These are phyloP conservation scores for Ulota crispa DNA, from an alignment of 225 moss, liverwort and hornwort genomes.

Conservation along the genomic window DNA sequence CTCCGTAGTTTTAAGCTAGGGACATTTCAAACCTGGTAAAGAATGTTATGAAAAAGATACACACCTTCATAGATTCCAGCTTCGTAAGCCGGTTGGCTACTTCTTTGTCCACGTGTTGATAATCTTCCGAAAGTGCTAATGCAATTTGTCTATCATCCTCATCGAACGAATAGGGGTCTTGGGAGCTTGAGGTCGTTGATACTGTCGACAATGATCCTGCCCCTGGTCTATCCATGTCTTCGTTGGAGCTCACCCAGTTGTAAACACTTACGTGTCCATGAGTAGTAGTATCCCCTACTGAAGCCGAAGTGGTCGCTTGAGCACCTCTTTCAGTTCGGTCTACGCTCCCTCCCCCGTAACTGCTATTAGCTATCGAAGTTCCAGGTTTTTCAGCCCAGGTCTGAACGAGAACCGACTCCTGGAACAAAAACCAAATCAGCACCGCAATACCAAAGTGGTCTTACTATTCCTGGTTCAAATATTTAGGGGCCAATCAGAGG, in stretches of 20 bases:
- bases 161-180: slow-evolving; percentile 53
- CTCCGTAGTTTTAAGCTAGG: not conserved
- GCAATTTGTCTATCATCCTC: slow-evolving; percentile 77
- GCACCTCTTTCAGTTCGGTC: slow-evolving; percentile 26
- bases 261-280: slow-evolving; percentile 47
- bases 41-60: slow-evolving; percentile 15
- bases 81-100: slow-evolving; percentile 86
- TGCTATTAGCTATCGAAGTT: slow-evolving; percentile 26
- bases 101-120: slow-evolving; percentile 78
- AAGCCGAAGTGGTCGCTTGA: slow-evolving; percentile 27
- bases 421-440: slow-evolving; percentile 27
- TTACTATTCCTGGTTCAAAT: not conserved
- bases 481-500: not conserved
- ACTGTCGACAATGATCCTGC: slow-evolving; percentile 33
- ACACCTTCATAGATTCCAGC: slow-evolving; percentile 87
- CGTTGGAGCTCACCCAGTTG: slow-evolving; percentile 45
- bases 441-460: not conserved
- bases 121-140: slow-evolving; percentile 74
- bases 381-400: slow-evolving; percentile 46
- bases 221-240: slow-evolving; percentile 44
- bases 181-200: slow-evolving; percentile 44
- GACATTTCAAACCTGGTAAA: not conserved
- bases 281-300: slow-evolving; percentile 15
- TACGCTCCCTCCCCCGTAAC: slow-evolving; percentile 24
- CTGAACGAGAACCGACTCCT: slow-evolving; percentile 53